A percentile compares a stretch with the other conserved stretches of the same genome.
Conservation (phyloP, 2,329 filamentous ascomycete species). For the Fusarium annulatum region DNA sequence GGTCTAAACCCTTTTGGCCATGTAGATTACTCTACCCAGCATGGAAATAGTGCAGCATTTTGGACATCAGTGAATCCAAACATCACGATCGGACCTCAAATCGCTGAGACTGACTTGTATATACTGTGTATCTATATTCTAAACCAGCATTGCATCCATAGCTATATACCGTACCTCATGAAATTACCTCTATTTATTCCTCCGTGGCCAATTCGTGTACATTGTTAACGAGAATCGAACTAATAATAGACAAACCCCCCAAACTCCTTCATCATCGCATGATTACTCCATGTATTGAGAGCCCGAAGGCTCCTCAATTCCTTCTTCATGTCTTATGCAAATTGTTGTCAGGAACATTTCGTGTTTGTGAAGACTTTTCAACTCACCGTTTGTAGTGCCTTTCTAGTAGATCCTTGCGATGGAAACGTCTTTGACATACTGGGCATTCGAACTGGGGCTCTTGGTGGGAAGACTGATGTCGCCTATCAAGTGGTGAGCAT, state of each 20-base stretch:
- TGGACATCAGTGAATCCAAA: no score
- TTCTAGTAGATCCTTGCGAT: slow-evolving; percentile 11
- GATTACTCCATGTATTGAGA: neutral
- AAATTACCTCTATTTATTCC: neutral
- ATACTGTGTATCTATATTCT: neutral
- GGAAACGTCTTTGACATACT: slow-evolving; percentile 7
- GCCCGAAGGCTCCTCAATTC: neutral
- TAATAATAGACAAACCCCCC: neutral
- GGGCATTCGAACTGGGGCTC: slow-evolving; percentile 13
- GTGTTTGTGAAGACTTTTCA: no score
- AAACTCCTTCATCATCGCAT: neutral
- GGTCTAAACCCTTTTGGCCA: no score
- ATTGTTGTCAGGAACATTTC: neutral
- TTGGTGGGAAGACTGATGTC: slow-evolving; percentile 10
- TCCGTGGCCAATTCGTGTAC: neutral
- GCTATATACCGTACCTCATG: neutral
- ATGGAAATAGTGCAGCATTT: no score
- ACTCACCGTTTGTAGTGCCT: slow-evolving; percentile 18
- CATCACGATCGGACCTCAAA: accelerated
- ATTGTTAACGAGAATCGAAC: no score
- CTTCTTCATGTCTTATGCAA: neutral
- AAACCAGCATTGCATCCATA: no score
- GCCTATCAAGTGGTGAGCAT: neutral
- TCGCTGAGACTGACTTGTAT: neutral
- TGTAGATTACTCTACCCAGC: no score